Evolutionary conservation across 345 rosid genomes (phyloP), one percentile per base, ranked within the genome.

Genomic region (Linum usitatissimum): DNA sequence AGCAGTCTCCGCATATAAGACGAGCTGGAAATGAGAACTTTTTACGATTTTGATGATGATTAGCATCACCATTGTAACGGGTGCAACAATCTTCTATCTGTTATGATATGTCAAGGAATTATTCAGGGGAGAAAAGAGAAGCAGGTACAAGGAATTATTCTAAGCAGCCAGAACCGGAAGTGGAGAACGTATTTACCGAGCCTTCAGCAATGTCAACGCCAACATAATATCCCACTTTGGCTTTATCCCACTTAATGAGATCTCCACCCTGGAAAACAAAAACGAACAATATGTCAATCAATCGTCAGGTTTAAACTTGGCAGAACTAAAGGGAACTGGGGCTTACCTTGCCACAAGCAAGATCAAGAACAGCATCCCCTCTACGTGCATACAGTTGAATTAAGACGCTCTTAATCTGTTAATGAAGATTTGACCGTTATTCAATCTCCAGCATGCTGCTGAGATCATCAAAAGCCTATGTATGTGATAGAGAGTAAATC

Each of bases 231-330:
- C 95, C 96, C 42, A 90, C 71, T 69, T 67, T 86, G 0, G 97
- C 99, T 77, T 93, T 93, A 73, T 90, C 99, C 97, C 99, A 93
- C 75, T 90, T 90, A 70, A 93, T 90, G 68, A 93, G 92, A 80
- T 93, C 99, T 64, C 99, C 97, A 60, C 99, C 99, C 97, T 90
- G 60, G 66, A 14, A 53, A 45, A 38, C 23, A 59, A 53, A 66
- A 18, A 1, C 49, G 58, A 38, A 38, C 60, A 38, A 48, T 23
- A 23, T 53, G 14, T 14, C 18, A 53, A 8, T 39, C 18, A 30
- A 64, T 18, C 28, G 57, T 48, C 31, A 38, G 64, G 53, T 45
- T 66, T 53, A 49, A n/a, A 30, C 1, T 56, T 20, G 30, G 13
- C 21, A 17, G 15, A 40, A 12, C 31, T 10, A 51, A 12, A 14